Percentiles rank a stretch among this genome's conserved stretches.
Evolutionary conservation across 768 basidiomycete genomes (phyloP).

Genomic region (Boletus barrowsii): DNA sequence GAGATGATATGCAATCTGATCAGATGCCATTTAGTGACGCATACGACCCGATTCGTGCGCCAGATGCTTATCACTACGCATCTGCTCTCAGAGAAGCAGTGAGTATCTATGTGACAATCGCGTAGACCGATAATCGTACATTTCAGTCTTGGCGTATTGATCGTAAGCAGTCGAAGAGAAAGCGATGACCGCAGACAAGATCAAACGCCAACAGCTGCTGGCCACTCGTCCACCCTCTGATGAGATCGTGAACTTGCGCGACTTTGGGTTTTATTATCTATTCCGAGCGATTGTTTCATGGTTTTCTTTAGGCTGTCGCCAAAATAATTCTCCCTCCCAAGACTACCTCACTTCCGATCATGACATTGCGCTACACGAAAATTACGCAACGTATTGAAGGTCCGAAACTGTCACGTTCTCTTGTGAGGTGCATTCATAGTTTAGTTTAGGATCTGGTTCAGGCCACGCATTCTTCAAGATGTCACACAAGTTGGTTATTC

Average conservation of each 20-base stretch:
- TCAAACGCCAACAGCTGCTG: too few relatives aligned
- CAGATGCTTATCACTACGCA: constrained; percentile 68
- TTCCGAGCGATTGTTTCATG: too few relatives aligned
- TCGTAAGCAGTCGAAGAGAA: constrained; percentile 57
- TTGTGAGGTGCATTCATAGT: not conserved
- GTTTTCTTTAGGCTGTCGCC: too few relatives aligned
- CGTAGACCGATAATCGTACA: not conserved
- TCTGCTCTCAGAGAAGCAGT: constrained; percentile 83
- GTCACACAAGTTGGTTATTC: constrained; percentile 68
- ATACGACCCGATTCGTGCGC: constrained; percentile 87
- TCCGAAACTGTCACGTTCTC: too few relatives aligned
- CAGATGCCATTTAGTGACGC: constrained; percentile 43
- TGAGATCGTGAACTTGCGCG: too few relatives aligned
- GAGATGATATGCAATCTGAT: not conserved
- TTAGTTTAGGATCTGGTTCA: constrained; percentile 73
- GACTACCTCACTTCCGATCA: too few relatives aligned
- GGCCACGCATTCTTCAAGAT: constrained; percentile 78
- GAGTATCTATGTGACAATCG: constrained; percentile 16
- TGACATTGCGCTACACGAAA: too few relatives aligned
- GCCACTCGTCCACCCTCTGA: too few relatives aligned
- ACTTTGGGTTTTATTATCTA: too few relatives aligned
- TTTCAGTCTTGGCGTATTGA: constrained; percentile 68
- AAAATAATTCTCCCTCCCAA: too few relatives aligned
- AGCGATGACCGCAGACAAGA: constrained; percentile 31
- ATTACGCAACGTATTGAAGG: too few relatives aligned